Base-by-base conservation (phyloP, 140 eudicot genomes). In the Cichorium intybus region DNA sequence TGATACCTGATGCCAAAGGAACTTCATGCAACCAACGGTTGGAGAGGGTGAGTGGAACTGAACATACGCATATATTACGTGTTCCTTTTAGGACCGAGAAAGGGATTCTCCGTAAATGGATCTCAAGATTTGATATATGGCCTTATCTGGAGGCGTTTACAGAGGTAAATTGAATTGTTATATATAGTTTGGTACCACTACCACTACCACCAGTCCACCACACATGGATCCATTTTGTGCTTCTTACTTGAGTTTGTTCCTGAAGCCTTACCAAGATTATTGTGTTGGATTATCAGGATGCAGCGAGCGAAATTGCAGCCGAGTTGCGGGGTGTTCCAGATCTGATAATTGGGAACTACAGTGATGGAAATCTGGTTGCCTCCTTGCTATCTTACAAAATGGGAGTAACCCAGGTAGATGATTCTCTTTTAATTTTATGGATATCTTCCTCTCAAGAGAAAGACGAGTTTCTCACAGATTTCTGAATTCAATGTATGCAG, bases 361-460 rank as follows among this genome's bases (percentile, higher is more conserved):
- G 96, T 66, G 98, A 92, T 59, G 96, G 98, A 31, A 92, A 92
- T 62, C 85, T 92, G n/a, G 98, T 92, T 46, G 98, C 98, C 28
- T 85, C 96, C 4, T 68, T 92, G 16, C 82, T 92, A 69, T 63
- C 96, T 56, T 48, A 88, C 75, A 92, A 92, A 75, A 39, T 92
- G 84, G 98, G 96, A 54, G 93, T 88, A 31, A 92, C 98, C 10
- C 88, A 91, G 89, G 98, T 88, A 11, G n/a, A n/a, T n/a, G n/a
- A n/a, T n/a, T n/a, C n/a, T n/a, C n/a, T n/a, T n/a, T n/a, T n/a
- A n/a, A n/a, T n/a, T 24, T 4, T 12, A 10, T 62, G 15, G 11
- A 4, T n/a, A n/a, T n/a, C n/a, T n/a, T n/a, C n/a, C n/a, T n/a
- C n/a, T n/a, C n/a, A n/a, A n/a, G n/a, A n/a, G n/a, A n/a, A n/a